Conservation (phyloP, 2,329 filamentous ascomycete genomes). For the Trichoderma pleuroti region DNA sequence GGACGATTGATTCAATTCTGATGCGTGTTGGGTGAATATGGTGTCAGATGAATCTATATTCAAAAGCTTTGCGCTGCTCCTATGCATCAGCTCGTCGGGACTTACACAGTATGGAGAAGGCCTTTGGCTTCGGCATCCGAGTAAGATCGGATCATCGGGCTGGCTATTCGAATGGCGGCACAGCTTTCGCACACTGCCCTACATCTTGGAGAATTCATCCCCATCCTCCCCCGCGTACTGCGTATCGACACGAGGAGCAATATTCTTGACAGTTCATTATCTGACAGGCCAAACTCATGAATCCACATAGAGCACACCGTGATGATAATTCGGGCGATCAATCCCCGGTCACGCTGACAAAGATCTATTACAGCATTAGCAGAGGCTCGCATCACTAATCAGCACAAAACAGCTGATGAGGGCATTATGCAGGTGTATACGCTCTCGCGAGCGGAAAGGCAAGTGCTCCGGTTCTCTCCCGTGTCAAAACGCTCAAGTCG, state of each 20-base stretch:
- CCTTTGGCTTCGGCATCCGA: not conserved
- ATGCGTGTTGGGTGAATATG: rapidly evolving
- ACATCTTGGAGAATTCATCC: not conserved
- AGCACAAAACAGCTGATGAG: not conserved
- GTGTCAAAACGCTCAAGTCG: not conserved
- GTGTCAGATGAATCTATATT: not conserved
- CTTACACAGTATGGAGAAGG: not conserved
- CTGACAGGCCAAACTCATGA: not conserved
- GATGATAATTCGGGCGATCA: not conserved
- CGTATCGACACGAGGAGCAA: not conserved
- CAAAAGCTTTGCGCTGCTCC: not conserved
- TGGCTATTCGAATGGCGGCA: not conserved
- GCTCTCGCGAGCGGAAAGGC: not conserved
- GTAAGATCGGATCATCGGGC: not conserved
- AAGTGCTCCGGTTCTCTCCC: not conserved
- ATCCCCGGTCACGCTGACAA: not conserved
- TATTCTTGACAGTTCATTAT: not conserved
- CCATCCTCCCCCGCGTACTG: not conserved
- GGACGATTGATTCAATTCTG: not conserved
- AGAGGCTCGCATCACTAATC: not conserved
- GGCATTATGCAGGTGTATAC: not conserved
- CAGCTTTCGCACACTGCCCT: not conserved
- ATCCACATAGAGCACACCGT: not conserved
- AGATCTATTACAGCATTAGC: not conserved
- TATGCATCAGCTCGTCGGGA: not conserved